These are phyloP conservation scores for Malassezia restricta DNA, from an alignment of 1,284 basidiomycete species.

Conservation along the genomic window DNA sequence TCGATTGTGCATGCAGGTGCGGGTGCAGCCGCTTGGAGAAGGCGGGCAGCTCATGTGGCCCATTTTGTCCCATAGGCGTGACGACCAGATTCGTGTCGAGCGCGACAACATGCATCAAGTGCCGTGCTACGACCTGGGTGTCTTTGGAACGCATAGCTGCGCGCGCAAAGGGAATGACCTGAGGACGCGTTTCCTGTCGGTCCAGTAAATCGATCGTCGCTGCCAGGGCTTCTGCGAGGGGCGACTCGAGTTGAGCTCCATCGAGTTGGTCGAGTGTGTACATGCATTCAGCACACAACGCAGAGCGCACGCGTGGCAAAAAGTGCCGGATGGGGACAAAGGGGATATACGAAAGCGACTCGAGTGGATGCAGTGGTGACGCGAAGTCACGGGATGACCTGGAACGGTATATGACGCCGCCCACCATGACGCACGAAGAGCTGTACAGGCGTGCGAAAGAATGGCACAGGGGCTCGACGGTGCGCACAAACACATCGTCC, in stretches of 20 bases:
- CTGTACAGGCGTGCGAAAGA: conserved; percentile 1
- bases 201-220: conserved; percentile 8
- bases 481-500: not conserved
- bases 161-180: conserved; percentile 7
- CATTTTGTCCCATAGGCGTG: not conserved
- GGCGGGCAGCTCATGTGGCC: not conserved
- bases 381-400: not conserved
- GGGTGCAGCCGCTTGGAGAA: not conserved
- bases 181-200: not conserved
- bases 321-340: conserved; percentile 6
- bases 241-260: not conserved
- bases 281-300: not conserved
- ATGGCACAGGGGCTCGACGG: conserved; percentile 2
- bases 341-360: not conserved
- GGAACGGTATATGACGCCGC: conserved; percentile 9
- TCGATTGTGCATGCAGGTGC: not conserved
- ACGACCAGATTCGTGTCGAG: not conserved
- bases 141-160: not conserved
- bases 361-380: not conserved
- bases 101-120: conserved; percentile 5
- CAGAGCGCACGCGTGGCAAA: not conserved
- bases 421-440: conserved; percentile 1
- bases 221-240: conserved; percentile 6
- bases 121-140: conserved; percentile 1
- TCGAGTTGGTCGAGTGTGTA: not conserved